These are phyloP conservation scores for Panaeolus papilionaceus DNA, from an alignment of 768 basidiomycete species.

Conservation along the genomic window DNA sequence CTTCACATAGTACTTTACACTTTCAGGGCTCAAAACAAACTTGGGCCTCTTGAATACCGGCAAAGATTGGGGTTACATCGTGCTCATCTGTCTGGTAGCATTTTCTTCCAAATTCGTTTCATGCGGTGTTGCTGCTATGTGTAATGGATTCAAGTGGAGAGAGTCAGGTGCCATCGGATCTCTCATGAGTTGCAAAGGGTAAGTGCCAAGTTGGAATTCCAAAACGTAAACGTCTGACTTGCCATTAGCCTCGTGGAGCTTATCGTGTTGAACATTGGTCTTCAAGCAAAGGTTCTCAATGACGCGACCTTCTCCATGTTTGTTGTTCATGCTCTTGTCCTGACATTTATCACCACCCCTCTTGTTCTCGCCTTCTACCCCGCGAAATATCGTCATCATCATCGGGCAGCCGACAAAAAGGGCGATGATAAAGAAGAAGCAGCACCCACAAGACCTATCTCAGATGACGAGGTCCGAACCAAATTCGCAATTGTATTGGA, in stretches of 20 bases:
- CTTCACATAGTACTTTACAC: conserved; percentile 24
- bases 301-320: conserved; percentile 87
- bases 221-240: not conserved
- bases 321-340: conserved; percentile 76
- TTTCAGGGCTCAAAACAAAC: conserved; percentile 74
- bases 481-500: conserved; percentile 80
- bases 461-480: conserved; percentile 53
- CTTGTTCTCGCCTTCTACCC: conserved; percentile 84
- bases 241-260: conserved; percentile 73
- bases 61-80: conserved; percentile 84
- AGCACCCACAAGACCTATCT: conserved; percentile 22
- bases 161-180: conserved; percentile 85
- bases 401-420: conserved; percentile 24
- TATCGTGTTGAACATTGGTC: conserved; percentile 90
- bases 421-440: conserved; percentile 30
- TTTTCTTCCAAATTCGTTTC: conserved; percentile 83
- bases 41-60: conserved; percentile 78
- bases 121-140: conserved; percentile 64
- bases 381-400: conserved; percentile 53
- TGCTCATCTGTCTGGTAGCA: conserved; percentile 75
- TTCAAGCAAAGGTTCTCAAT: conserved; percentile 68
- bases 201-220: conserved; percentile 27
- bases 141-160: conserved; percentile 71
- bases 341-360: conserved; percentile 88
- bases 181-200: conserved; percentile 93